Conservation (phyloP, 2,329 filamentous ascomycete genomes). For the Sporothrix luriei region DNA sequence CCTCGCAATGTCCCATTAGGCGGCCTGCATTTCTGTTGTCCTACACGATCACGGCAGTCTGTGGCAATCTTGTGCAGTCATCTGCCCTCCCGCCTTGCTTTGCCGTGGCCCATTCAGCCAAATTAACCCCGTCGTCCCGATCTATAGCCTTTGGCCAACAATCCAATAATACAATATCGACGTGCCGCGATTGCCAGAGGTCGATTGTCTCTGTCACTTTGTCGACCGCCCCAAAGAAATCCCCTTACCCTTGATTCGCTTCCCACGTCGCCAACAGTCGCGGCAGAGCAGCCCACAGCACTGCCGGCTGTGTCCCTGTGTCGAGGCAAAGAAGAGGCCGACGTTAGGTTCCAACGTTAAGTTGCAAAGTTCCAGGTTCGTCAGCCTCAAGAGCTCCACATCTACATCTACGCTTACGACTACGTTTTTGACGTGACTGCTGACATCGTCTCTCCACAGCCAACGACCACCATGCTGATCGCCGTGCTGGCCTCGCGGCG, state of each 20-base stretch:
- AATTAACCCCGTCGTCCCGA: too few relatives aligned
- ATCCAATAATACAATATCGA: too few relatives aligned
- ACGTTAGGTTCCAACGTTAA: too few relatives aligned
- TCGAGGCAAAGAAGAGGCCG: neutral
- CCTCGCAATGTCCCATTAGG: neutral
- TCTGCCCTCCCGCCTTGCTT: neutral
- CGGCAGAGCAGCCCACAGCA: neutral
- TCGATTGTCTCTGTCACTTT: too few relatives aligned
- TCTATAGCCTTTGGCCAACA: too few relatives aligned
- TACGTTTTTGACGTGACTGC: neutral
- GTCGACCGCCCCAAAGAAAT: too few relatives aligned
- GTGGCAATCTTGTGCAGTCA: too few relatives aligned
- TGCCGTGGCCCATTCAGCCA: neutral
- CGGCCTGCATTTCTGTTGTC: constrained; percentile 1
- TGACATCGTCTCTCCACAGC: neutral
- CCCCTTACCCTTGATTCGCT: too few relatives aligned
- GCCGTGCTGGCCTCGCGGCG: constrained; percentile 47
- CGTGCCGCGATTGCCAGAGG: too few relatives aligned
- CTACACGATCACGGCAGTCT: neutral
- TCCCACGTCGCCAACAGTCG: too few relatives aligned
- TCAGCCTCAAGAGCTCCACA: neutral
- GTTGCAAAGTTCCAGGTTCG: neutral
- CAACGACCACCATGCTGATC: constrained; percentile 42
- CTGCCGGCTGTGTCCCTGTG: neutral
- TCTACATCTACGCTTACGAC: neutral